These are phyloP conservation scores for Cyberlindnera suaveolens DNA, from an alignment of 805 yeast species.

Conservation along the genomic window DNA sequence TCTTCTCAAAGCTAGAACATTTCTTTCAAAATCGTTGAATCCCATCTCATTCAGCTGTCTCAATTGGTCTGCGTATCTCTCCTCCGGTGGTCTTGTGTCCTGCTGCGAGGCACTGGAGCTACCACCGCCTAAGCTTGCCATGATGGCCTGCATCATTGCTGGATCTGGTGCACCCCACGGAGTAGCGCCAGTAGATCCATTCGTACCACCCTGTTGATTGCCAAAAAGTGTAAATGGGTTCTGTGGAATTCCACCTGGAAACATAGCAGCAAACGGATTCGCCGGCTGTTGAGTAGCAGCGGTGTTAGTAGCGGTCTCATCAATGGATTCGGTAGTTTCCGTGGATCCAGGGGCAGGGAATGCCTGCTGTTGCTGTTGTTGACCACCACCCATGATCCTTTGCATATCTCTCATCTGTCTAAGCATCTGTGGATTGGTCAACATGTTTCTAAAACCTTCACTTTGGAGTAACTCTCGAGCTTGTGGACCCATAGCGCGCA, in stretches of 20 bases:
- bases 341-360: constrained; percentile 49
- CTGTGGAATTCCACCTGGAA: constrained; percentile 28
- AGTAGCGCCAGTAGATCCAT: constrained; percentile 1
- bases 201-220: constrained; percentile 3
- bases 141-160: constrained; percentile 36
- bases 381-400: constrained; percentile 31
- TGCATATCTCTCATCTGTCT: constrained; percentile 78
- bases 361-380: constrained; percentile 19
- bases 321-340: constrained; percentile 13
- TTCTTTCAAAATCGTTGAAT: constrained; percentile 86
- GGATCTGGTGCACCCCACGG: constrained; percentile 30
- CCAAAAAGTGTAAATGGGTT: constrained; percentile 38
- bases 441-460: constrained; percentile 73
- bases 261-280: constrained; percentile 49
- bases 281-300: constrained; percentile 18
- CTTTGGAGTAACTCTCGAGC: constrained; percentile 80
- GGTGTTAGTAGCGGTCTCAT: constrained; percentile 19
- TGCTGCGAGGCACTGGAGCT: constrained; percentile 17
- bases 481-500: constrained; percentile 84
- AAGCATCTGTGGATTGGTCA: constrained; percentile 80
- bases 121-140: constrained; percentile 31
- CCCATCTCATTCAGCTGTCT: constrained; percentile 80
- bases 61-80: constrained; percentile 62
- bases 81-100: constrained; percentile 76
- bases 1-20: constrained; percentile 86